These are phyloP conservation scores for Cordia subcordata DNA, from an alignment of 257 asterid genomes.

Conservation along the genomic window DNA sequence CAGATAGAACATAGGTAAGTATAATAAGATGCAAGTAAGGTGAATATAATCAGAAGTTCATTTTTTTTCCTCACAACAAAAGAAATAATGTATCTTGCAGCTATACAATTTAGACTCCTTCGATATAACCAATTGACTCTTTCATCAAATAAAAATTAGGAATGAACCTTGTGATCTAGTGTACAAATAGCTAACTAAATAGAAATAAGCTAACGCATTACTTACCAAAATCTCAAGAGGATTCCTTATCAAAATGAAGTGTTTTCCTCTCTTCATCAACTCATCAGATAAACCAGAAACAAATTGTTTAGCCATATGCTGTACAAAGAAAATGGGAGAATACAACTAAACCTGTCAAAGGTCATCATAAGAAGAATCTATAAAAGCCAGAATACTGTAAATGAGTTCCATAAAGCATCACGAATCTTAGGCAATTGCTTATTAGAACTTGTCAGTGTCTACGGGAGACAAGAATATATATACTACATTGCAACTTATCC, in stretches of 20 bases:
- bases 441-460: too few relatives aligned
- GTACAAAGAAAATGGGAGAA: constrained; percentile 22
- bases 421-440: too few relatives aligned
- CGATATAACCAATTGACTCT: too few relatives aligned
- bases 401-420: too few relatives aligned
- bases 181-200: too few relatives aligned
- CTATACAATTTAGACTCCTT: too few relatives aligned
- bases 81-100: too few relatives aligned
- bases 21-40: constrained; percentile 10
- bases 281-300: constrained; percentile 59
- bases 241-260: constrained; percentile 72
- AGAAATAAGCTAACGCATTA: background rate
- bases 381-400: background rate
- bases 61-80: background rate
- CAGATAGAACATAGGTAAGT: constrained; percentile 18
- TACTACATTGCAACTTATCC: too few relatives aligned
- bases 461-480: too few relatives aligned
- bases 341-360: background rate
- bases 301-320: constrained; percentile 86
- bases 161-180: too few relatives aligned
- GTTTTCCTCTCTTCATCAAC: constrained; percentile 76
- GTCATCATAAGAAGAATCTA: background rate
- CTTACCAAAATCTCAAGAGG: constrained; percentile 83
- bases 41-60: background rate
- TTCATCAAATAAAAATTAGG: too few relatives aligned